Evolutionary conservation across 441 rosid species (phyloP), one percentile per base, ranked within the genome.

Genomic region (Eruca vesicaria): DNA sequence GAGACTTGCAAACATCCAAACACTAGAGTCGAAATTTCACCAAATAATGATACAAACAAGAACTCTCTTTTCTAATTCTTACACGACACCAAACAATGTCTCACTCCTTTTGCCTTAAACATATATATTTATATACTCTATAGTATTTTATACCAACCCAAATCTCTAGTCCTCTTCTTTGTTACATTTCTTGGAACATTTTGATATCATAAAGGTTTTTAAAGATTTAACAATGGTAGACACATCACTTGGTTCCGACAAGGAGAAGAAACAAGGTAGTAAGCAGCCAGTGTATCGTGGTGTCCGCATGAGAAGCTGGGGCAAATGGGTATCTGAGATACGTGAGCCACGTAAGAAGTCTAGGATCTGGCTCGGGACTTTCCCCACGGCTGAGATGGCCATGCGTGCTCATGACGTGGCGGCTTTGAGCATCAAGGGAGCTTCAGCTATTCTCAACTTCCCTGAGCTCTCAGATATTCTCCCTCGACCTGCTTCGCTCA

Each of bases 241-340:
- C 5, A 26, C 58, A 3, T 75, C 58, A 41, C 5, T 16, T 31
- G 52, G 41, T 38, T 62, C 64, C 11, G 76, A 75, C 0, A 65
- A 79, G 61, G 80, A 79, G 63, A 84, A 79, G 78, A 80, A 69
- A 18, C 82, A 75, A 0, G 85, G 81, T 0, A 82, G 84, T 82
- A 90, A 89, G 79, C 85, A 90, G 74, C 91, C 91, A 0, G 88
- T 86, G 23, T 94, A 94, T 77, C 86, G 89, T 0, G 98, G 98
- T 1, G 97, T 94, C 0, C 89, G 98, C 6, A 94, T 88, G 98
- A 71, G 98, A 21, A 90, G 78, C 56, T 94, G 97, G 98, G 98
- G 98, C 3, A 94, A 92, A 83, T 94, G 98, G 98, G 98, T 94
- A 3, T 90, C 98, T 0, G 98, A 94, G 82, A 94, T 94, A 75